Conservation (phyloP, 1,139 yeast genomes). For the Hansenula lynferdii region DNA sequence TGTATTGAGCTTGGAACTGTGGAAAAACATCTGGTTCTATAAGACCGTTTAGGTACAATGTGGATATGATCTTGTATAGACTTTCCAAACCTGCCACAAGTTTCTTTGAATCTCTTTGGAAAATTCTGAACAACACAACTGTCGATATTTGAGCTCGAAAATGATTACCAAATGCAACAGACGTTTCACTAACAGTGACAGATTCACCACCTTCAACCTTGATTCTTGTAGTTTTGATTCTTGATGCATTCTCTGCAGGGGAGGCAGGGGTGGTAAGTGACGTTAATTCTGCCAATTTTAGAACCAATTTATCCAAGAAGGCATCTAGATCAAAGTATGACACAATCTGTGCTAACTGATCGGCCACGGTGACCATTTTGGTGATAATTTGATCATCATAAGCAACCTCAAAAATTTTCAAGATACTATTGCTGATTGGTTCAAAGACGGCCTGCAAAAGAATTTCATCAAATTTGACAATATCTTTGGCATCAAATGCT, state of each 20-base stretch:
- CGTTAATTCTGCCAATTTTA: conserved; percentile 59
- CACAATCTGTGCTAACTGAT: conserved; percentile 77
- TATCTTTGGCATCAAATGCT: conserved; percentile 25
- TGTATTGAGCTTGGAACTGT: conserved; percentile 54
- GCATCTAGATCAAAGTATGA: conserved; percentile 52
- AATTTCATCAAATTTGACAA: conserved; percentile 52
- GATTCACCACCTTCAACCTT: conserved; percentile 34
- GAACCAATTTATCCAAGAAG: conserved; percentile 61
- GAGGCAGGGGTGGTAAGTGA: conserved; percentile 32
- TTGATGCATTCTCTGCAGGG: background rate
- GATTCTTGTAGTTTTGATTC: conserved; percentile 19
- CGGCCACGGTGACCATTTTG: conserved; percentile 81
- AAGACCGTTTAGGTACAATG: conserved; percentile 69
- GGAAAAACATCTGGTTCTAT: conserved; percentile 62
- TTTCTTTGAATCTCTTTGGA: conserved; percentile 43
- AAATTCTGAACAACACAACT: conserved; percentile 76
- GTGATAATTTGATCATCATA: conserved; percentile 87
- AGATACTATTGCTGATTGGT: conserved; percentile 60
- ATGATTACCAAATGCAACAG: conserved; percentile 84
- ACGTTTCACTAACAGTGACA: conserved; percentile 71
- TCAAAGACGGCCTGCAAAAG: conserved; percentile 48
- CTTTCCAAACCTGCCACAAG: conserved; percentile 51
- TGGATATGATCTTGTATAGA: conserved; percentile 54
- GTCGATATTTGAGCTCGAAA: conserved; percentile 89
- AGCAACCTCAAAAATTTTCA: conserved; percentile 80